Conservation (phyloP, 805 yeast genomes). For the Saccharomycopsis lassenensis region DNA sequence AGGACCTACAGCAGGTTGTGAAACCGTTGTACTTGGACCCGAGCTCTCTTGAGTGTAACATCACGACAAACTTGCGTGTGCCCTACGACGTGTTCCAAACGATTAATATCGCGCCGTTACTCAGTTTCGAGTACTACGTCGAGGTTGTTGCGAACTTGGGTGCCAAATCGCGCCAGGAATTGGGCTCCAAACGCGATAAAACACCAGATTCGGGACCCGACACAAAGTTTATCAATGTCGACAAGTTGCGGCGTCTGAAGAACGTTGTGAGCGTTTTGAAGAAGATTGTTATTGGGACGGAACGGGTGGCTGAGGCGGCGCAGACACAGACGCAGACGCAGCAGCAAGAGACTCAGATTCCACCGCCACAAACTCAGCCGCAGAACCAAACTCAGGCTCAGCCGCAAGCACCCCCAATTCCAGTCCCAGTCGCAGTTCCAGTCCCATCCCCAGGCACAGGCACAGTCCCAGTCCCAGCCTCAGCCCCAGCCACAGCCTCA, state of each 20-base stretch:
- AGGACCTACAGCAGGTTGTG: conserved; percentile 69
- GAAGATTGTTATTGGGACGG: conserved; percentile 75
- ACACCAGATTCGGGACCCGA: no score
- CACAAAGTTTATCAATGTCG: conserved; percentile 71
- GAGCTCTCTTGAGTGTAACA: conserved; percentile 39
- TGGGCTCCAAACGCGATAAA: no score
- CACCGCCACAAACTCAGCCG: no score
- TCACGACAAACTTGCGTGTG: conserved; percentile 53
- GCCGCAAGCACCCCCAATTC: no score
- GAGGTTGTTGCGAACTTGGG: conserved; percentile 78
- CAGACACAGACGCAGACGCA: no score
- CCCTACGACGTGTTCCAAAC: conserved; percentile 87
- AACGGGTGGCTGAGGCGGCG: conserved; percentile 33
- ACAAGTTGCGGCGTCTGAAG: conserved; percentile 59
- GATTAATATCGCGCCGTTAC: conserved; percentile 56
- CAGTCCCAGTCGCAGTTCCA: no score
- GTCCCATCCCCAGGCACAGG: no score
- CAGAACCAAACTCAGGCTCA: no score
- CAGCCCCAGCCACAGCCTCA: no score
- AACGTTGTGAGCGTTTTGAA: conserved; percentile 75
- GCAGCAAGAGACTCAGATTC: no score
- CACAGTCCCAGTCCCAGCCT: no score
- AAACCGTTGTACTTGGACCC: conserved; percentile 77
- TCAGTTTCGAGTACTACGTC: conserved; percentile 73
- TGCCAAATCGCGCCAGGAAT: no score